Percentiles rank a stretch among this genome's conserved stretches.
phyloP scores from a whole-genome alignment of 768 basidiomycete species.

The Calocera cornea region DNA sequence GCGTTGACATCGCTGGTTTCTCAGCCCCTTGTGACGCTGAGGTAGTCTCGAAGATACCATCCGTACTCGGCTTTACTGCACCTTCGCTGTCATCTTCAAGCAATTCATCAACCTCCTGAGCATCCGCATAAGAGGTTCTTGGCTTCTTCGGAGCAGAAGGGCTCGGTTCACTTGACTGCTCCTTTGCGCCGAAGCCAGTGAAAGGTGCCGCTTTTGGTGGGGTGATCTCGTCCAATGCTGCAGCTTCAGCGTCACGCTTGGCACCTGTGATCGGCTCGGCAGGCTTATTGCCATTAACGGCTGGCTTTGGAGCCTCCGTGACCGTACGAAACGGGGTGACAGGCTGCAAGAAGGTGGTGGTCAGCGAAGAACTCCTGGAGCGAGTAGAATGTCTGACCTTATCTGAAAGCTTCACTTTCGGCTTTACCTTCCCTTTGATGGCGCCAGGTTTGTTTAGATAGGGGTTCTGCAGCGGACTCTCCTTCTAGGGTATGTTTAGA shows the following conservation, averaged over 20 bases:
- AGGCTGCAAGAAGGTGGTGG: not conserved
- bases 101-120: not conserved
- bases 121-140: not conserved
- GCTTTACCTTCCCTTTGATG: not conserved
- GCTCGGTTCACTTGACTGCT: not conserved
- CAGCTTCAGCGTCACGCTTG: not conserved
- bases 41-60: not conserved
- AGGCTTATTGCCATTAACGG: not conserved
- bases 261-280: not conserved
- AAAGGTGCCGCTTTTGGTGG: not conserved
- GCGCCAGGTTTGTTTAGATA: not conserved
- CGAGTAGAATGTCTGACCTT: not conserved
- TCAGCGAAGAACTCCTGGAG: not conserved
- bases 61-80: not conserved
- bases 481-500: not conserved
- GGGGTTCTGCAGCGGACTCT: not conserved
- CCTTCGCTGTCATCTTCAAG: not conserved
- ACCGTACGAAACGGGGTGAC: not conserved
- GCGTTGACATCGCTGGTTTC: not conserved
- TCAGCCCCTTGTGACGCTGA: not conserved
- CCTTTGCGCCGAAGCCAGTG: not conserved
- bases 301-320: not conserved
- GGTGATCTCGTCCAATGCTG: not conserved
- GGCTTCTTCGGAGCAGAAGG: not conserved
- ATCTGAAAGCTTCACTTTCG: not conserved